Evolutionary conservation across 257 asterid genomes (phyloP), one percentile per base, ranked within the genome.

Genomic region (Ligustrum vulgare): DNA sequence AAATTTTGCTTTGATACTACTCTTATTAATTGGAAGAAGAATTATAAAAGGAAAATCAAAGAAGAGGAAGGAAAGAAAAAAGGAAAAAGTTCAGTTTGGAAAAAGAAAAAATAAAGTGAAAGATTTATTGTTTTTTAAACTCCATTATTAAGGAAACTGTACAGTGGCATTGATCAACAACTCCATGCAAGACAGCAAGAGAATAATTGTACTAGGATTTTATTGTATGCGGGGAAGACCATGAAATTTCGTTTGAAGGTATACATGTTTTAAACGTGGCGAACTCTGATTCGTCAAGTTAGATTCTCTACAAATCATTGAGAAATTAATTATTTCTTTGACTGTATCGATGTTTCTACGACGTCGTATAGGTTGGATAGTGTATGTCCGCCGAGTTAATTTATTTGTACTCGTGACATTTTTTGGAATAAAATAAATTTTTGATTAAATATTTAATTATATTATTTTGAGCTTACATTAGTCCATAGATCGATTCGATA

Each of bases 271-370:
- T 4, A 66, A 60, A 77, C 34, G 82, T 74, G 79, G 70, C 72
- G 20, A 39, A 23, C 0, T 60, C 6, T 35, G 31, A n/a, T 45
- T 35, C 68, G 51, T 78, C 47, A 74, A 22, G 72, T 64, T 43
- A 64, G n/a, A 65, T 75, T 72, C 56, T 72, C 51, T 4, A 31
- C 71, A 36, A 71, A 43, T 58, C 70, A 37, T 77, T 71, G 82
- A 77, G 78, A 75, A 71, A 72, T 65, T 22, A 56, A 70, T 31
- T 80, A 75, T 76, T 76, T 79, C 78, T 28, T 72, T 71, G 80
- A 43, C 20, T 8, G 73, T 72, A 69, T 49, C 25, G 62, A 12
- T 72, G 80, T 74, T 45, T 34, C 32, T 56, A 62, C 80, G 78
- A 22, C 58, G 65, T 67, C 78, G 78, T 71, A 32, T n/a, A n/a